Percentiles rank a stretch among this genome's conserved stretches.
Conservation (phyloP, 2,329 filamentous ascomycete genomes). For the Colletotrichum destructivum region DNA sequence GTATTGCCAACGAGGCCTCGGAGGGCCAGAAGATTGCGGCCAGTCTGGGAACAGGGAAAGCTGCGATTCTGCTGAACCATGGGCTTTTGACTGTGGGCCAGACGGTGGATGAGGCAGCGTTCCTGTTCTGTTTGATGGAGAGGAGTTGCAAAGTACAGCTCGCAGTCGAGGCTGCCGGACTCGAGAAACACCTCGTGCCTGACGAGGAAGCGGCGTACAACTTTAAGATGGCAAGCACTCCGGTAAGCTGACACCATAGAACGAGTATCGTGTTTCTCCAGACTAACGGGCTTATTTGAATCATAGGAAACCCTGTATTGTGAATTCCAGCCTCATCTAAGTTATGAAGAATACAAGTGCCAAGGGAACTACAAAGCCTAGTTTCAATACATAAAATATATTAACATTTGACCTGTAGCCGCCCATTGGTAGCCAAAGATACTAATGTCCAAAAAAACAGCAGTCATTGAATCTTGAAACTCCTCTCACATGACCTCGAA, state of each 20-base stretch:
- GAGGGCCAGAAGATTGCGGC: slow-evolving; percentile 76
- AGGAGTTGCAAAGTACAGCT: slow-evolving; percentile 75
- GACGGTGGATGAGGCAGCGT: slow-evolving; percentile 82
- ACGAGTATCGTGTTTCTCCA: background rate
- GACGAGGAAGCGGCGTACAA: slow-evolving; percentile 11
- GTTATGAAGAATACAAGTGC: slow-evolving; percentile 6
- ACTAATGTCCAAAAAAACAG: background rate
- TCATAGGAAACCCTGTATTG: background rate
- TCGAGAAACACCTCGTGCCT: slow-evolving; percentile 2
- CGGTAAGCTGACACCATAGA: background rate
- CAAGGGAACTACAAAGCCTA: background rate
- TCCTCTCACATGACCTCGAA: background rate
- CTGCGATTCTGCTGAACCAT: slow-evolving; percentile 78
- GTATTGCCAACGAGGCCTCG: slow-evolving; percentile 68
- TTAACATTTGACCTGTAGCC: background rate
- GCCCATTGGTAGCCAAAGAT: background rate
- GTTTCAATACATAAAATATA: background rate
- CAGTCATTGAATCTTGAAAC: background rate
- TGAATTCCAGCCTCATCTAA: background rate
- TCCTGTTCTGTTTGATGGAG: slow-evolving; percentile 77
- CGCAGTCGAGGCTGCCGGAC: slow-evolving; percentile 67
- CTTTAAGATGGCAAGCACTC: slow-evolving; percentile 1
- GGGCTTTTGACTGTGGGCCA: slow-evolving; percentile 77
- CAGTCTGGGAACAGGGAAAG: slow-evolving; percentile 71
- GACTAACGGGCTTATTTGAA: background rate